phyloP scores from a whole-genome alignment of 768 basidiomycete species.

The Cyclocybe cylindracea region DNA sequence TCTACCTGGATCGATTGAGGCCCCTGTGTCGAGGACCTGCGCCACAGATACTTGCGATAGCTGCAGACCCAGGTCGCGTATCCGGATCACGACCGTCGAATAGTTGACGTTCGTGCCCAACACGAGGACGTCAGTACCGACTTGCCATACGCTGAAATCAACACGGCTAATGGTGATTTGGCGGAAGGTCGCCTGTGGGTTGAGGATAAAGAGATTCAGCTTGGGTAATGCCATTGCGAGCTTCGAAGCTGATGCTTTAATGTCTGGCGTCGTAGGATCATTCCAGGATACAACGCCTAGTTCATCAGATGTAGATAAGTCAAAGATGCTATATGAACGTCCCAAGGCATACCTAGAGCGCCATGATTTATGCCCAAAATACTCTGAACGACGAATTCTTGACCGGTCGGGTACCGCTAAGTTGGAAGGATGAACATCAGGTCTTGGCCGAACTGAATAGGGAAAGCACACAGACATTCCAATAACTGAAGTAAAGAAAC shows the following conservation, averaged over 20 bases:
- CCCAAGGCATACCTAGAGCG: conserved; percentile 44
- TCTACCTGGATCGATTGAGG: conserved; percentile 21
- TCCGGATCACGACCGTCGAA: conserved; percentile 28
- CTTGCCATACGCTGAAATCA: conserved; percentile 55
- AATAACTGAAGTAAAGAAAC: conserved; percentile 35
- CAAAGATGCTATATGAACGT: not conserved
- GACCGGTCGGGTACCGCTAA: conserved; percentile 60
- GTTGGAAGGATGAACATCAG: not conserved
- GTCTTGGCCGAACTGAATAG: not conserved
- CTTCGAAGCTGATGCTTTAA: conserved; percentile 51
- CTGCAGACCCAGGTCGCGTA: conserved; percentile 30
- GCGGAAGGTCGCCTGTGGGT: conserved; percentile 38
- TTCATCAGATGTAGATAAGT: not conserved
- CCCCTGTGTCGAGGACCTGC: conserved; percentile 40
- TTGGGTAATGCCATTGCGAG: conserved; percentile 46
- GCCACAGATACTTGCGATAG: conserved; percentile 8
- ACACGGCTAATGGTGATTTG: conserved; percentile 41
- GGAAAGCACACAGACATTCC: conserved; percentile 37
- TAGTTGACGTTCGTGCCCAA: conserved; percentile 56
- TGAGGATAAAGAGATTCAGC: conserved; percentile 49
- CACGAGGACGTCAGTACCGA: conserved; percentile 41
- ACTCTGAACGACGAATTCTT: conserved; percentile 67
- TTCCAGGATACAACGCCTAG: conserved; percentile 52
- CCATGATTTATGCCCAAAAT: conserved; percentile 74
- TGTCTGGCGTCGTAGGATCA: conserved; percentile 53